These are phyloP conservation scores for Populus tremula DNA, from an alignment of 345 rosid genomes.

Conservation along the genomic window DNA sequence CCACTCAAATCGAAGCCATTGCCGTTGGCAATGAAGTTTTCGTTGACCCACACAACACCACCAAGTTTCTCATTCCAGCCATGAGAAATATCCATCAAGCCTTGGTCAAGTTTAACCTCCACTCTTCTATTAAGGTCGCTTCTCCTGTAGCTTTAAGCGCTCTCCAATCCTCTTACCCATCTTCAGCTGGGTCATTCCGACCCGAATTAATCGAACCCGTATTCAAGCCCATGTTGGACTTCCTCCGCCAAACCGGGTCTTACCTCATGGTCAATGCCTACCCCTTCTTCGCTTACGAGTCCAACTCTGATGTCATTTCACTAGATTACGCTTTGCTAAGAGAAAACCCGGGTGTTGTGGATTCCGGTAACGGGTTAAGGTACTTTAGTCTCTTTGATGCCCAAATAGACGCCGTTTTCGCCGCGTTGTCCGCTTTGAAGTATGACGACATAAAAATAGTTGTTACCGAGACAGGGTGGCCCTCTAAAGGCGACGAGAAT, in stretches of 20 bases:
- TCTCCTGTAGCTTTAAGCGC: conserved; percentile 90
- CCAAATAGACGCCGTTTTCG: conserved; percentile 93
- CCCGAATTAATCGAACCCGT: conserved; percentile 67
- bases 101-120: conserved; percentile 52
- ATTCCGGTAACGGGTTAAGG: conserved; percentile 70
- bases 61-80: conserved; percentile 66
- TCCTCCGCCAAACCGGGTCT: conserved; percentile 88
- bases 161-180: conserved; percentile 73
- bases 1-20: conserved; percentile 78
- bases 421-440: conserved; percentile 76
- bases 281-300: conserved; percentile 90
- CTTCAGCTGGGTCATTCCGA: conserved; percentile 89
- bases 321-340: conserved; percentile 81
- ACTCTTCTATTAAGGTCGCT: conserved; percentile 65
- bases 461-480: conserved; percentile 97
- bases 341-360: conserved; percentile 89
- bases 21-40: conserved; percentile 96
- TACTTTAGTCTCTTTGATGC: conserved; percentile 92
- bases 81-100: conserved; percentile 86
- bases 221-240: conserved; percentile 71
- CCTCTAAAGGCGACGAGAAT: conserved; percentile 74
- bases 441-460: conserved; percentile 64
- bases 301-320: conserved; percentile 86
- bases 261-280: conserved; percentile 87
- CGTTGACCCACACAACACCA: conserved; percentile 74